A percentile compares a stretch with the other conserved stretches of the same genome.
Evolutionary conservation across 352 stramenopile species (phyloP).

Genomic region (Phytophthora uliginosa): DNA sequence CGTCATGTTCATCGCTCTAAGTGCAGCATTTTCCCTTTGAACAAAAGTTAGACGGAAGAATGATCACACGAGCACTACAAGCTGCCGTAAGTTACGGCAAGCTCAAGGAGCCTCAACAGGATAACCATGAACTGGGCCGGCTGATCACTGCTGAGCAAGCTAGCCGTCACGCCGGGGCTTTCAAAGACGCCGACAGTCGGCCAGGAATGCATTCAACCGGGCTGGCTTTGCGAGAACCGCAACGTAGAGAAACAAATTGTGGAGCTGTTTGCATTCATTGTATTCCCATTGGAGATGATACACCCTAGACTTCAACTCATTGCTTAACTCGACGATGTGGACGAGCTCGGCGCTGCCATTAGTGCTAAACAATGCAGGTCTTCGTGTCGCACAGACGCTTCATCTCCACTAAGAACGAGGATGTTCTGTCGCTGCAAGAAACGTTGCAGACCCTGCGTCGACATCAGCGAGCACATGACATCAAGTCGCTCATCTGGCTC

Average conservation of each 20-base stretch:
- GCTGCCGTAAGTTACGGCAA: too few relatives aligned
- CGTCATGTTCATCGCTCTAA: background rate
- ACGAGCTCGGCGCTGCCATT: constrained; percentile 36
- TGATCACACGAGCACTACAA: too few relatives aligned
- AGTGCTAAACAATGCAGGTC: constrained; percentile 83
- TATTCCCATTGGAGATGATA: background rate
- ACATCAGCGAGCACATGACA: constrained; percentile 86
- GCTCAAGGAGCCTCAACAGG: too few relatives aligned
- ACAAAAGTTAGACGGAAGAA: background rate
- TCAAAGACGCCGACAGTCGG: too few relatives aligned
- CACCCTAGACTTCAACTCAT: background rate
- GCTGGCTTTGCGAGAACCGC: too few relatives aligned
- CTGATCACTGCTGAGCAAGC: too few relatives aligned
- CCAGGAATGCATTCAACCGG: too few relatives aligned
- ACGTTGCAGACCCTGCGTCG: constrained; percentile 71
- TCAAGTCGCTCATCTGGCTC: constrained; percentile 65
- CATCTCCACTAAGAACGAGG: constrained; percentile 39
- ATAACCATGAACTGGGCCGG: too few relatives aligned
- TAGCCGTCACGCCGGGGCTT: too few relatives aligned
- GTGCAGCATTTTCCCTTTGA: too few relatives aligned
- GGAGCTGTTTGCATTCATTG: too few relatives aligned
- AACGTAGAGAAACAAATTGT: too few relatives aligned
- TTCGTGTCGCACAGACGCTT: constrained; percentile 50
- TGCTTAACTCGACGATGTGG: constrained; percentile 24
- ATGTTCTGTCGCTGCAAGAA: constrained; percentile 76